Conservation (phyloP, 176 grass and related monocot genomes). For the Rhynchospora breviuscula region DNA sequence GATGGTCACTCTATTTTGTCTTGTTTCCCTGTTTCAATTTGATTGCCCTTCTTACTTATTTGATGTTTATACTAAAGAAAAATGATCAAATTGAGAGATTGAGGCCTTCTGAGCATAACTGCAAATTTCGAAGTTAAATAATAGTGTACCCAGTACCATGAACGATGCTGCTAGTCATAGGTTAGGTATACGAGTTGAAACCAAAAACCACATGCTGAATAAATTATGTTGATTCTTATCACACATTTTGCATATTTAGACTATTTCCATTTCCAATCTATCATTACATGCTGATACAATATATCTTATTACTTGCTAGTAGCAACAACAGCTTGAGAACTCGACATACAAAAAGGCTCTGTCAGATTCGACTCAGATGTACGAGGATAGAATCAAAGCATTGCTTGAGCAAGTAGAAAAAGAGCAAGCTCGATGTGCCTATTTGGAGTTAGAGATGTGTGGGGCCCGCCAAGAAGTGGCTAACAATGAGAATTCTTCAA, state of each 20-base stretch:
- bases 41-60: background rate
- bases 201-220: background rate
- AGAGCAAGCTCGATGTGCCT: constrained; percentile 42
- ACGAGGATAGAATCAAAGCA: constrained; percentile 59
- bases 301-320: constrained; percentile 41
- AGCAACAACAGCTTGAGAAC: constrained; percentile 71
- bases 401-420: constrained; percentile 52
- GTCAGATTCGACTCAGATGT: constrained; percentile 38
- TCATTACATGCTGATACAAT: background rate
- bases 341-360: constrained; percentile 48
- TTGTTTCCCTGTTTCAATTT: background rate
- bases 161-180: background rate
- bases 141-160: background rate
- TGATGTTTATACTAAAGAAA: background rate
- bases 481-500: constrained; percentile 47
- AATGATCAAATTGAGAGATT: background rate
- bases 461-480: constrained; percentile 39
- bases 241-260: background rate
- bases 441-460: constrained; percentile 38
- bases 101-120: background rate
- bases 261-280: background rate
- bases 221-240: background rate
- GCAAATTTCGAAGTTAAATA: background rate
- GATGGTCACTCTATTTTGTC: background rate
- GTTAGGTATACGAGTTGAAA: background rate